Percentiles rank a stretch among this genome's conserved stretches.
Evolutionary conservation across 23 red algal genomes (phyloP).

Genomic region (Gracilariopsis chorda): DNA sequence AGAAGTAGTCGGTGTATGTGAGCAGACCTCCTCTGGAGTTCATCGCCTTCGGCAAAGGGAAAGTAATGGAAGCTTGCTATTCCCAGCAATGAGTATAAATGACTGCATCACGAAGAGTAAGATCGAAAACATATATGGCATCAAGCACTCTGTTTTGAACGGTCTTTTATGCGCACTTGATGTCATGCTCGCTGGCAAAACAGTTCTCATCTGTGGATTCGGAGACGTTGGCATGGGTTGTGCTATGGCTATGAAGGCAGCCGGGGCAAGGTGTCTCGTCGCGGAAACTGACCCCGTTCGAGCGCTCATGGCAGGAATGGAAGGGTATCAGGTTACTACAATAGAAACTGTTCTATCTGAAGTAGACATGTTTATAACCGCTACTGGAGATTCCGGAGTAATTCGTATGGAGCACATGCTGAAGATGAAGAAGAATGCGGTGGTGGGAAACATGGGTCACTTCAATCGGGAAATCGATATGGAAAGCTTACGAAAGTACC

Average conservation of each 20-base stretch:
- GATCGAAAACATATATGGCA: neutral
- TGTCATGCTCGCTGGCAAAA: neutral
- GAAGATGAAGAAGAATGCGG: neutral
- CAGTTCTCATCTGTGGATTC: neutral
- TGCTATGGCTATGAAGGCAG: neutral
- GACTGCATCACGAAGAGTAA: neutral
- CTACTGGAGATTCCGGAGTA: neutral
- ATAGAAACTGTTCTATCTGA: neutral
- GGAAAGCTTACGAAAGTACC: neutral
- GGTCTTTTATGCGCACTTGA: neutral
- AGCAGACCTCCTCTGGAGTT: neutral
- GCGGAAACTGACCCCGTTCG: neutral
- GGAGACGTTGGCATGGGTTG: neutral
- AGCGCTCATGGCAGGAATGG: neutral
- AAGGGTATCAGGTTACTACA: neutral
- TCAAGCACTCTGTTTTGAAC: neutral
- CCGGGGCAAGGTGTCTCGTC: neutral
- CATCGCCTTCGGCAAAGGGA: too few relatives aligned
- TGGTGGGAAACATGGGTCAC: neutral
- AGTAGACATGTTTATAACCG: neutral
- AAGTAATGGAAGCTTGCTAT: neutral
- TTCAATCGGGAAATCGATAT: neutral
- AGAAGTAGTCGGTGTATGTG: neutral
- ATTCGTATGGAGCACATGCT: neutral
- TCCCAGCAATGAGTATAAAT: neutral